Base-by-base conservation (phyloP, 495 filamentous ascomycete species). In the Talaromyces borbonicus region DNA sequence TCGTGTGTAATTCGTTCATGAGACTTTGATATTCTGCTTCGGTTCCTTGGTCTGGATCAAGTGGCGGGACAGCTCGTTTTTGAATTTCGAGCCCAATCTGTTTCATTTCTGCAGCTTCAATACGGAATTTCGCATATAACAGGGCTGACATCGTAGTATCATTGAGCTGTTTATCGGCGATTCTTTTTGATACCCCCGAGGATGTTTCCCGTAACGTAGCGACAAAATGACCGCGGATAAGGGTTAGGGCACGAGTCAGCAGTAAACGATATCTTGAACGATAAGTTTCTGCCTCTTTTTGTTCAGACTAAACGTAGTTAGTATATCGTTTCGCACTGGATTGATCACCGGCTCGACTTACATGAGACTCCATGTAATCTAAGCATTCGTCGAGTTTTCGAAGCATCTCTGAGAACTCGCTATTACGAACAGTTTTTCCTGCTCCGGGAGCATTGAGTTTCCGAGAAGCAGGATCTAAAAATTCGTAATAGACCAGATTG, bases 371-470 rank as follows among this genome's bases (percentile, higher is more conserved):
- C 88, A 95, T 94, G 52, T 93, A 95, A 38, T 79, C 85, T 52
- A 98, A 73, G 59, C 92, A 97, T 39, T 80, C 77, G 59, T 97
- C 89, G 11, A 98, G 67, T 46, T 82, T 90, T 22, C 74, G 67
- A 19, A 97, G 65, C 73, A 96, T 90, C 47, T 94, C 85, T 8
- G 78, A 81, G 56, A 90, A 97, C 45, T 81, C 83, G 52, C 81
- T 78, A 48, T 79, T 81, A 42, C 86, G 82, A 30, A 90, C 88
- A 33, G 87, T 74, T 52, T 80, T 89, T 24, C 82, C 79, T 16
- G 89, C 87, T 11, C 89, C 88, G 7, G 93, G 92, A 18, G 89
- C 89, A 70, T 96, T 95, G 32, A 98, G 77, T 22, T 84, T 75
- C 42, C 87, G 76, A 8, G 89, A 95, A 39, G 90, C 86, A 40